phyloP scores from a whole-genome alignment of 1,284 basidiomycete genomes.

The Cutaneotrichosporon sp. region DNA sequence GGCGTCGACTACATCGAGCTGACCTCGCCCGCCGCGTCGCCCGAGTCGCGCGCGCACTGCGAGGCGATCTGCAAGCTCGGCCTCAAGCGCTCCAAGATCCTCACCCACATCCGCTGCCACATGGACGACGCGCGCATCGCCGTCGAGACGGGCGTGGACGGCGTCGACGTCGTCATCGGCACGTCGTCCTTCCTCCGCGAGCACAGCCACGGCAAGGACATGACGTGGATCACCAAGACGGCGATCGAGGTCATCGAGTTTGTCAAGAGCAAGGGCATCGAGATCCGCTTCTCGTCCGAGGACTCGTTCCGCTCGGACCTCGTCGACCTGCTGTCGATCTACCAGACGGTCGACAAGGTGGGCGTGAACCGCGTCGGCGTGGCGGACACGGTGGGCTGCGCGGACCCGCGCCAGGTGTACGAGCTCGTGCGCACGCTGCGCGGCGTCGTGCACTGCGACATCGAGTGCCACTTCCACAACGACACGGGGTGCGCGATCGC shows the following conservation, averaged over 20 bases:
- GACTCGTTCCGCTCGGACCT: conserved; percentile 99
- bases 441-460: conserved; percentile 94
- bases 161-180: conserved; percentile 99
- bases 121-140: conserved; percentile 99
- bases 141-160: conserved; percentile 98
- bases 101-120: conserved; percentile 99
- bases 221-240: conserved; percentile 97
- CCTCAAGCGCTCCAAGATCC: conserved; percentile 76
- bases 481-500: conserved; percentile 94
- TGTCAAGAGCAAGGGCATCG: conserved; percentile 99
- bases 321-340: conserved; percentile 97
- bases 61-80: conserved; percentile 99
- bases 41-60: conserved; percentile 92
- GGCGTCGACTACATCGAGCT: conserved; percentile 99
- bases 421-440: conserved; percentile 95
- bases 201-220: conserved; percentile 99
- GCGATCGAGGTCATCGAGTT: conserved; percentile 98
- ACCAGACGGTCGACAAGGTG: conserved; percentile 99
- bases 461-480: conserved; percentile 98
- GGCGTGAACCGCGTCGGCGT: conserved; percentile 99
- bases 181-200: conserved; percentile 99
- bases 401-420: conserved; percentile 98
- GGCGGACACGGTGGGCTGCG: conserved; percentile 98
- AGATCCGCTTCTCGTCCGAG: conserved; percentile 99
- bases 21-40: conserved; percentile 96